Evolutionary conservation across 1,284 basidiomycete genomes (phyloP).

Genomic region (Pholiota adiposa): DNA sequence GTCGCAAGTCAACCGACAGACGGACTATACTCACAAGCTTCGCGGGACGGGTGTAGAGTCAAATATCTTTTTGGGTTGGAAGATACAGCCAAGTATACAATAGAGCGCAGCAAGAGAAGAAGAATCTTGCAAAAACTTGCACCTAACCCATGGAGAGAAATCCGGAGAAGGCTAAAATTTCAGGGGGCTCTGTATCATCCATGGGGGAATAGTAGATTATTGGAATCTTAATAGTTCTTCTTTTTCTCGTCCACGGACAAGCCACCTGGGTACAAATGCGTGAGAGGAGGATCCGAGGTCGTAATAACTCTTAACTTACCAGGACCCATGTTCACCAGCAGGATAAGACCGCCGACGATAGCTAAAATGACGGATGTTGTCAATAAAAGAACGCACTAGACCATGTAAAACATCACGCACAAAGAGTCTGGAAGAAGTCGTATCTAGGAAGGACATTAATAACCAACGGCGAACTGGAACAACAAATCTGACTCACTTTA

Average conservation of each 20-base stretch:
- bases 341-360: constrained; percentile 96
- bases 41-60: not conserved
- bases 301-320: constrained; percentile 45
- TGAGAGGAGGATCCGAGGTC: not conserved
- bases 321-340: constrained; percentile 98
- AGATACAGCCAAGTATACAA: constrained; percentile 19
- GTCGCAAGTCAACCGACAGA: not conserved
- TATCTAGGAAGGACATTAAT: constrained; percentile 52
- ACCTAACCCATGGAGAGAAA: constrained; percentile 6
- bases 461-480: constrained; percentile 17
- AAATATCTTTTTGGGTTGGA: constrained; percentile 19
- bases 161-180: constrained; percentile 15
- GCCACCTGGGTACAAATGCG: constrained; percentile 61
- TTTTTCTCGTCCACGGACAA: constrained; percentile 99
- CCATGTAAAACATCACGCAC: constrained; percentile 48
- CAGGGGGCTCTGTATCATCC: constrained; percentile 17
- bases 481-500: constrained; percentile 80
- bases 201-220: constrained; percentile 17
- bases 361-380: constrained; percentile 48
- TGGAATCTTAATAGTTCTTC: constrained; percentile 72
- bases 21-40: not conserved
- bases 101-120: constrained; percentile 8
- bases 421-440: constrained; percentile 94
- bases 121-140: not conserved
- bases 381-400: constrained; percentile 17